Conservation (phyloP, 768 basidiomycete genomes). For the Phylloporus sp. region DNA sequence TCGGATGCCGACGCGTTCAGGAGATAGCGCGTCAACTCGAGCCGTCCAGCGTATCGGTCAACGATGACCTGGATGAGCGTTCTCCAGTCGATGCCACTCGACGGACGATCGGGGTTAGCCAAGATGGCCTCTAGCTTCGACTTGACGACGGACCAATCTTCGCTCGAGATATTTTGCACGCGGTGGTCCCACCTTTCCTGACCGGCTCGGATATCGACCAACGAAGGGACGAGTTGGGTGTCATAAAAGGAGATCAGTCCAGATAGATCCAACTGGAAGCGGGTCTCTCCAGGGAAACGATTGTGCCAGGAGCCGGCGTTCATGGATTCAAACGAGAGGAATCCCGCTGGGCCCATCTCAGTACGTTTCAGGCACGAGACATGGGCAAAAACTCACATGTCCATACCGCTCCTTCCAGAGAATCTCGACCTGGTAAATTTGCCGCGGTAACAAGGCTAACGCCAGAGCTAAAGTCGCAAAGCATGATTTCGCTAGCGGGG, state of each 20-base stretch:
- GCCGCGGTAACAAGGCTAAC: slow-evolving; percentile 20
- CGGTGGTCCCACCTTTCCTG: slow-evolving; percentile 32
- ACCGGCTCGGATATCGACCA: slow-evolving; percentile 22
- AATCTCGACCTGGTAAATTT: slow-evolving; percentile 10
- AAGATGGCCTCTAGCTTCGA: slow-evolving; percentile 6
- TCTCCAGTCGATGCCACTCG: slow-evolving; percentile 34
- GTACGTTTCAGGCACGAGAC: background rate
- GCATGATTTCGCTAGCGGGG: slow-evolving; percentile 36
- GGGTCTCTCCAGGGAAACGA: slow-evolving; percentile 33
- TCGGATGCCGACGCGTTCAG: slow-evolving; percentile 12
- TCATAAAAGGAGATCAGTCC: slow-evolving; percentile 37
- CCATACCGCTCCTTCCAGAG: no score
- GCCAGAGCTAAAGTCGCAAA: slow-evolving; percentile 31
- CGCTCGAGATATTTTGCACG: slow-evolving; percentile 18
- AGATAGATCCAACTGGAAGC: slow-evolving; percentile 31
- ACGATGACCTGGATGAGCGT: slow-evolving; percentile 26
- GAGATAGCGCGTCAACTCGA: slow-evolving; percentile 25
- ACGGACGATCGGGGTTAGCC: slow-evolving; percentile 11
- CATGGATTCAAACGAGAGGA: slow-evolving; percentile 1
- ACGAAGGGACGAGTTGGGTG: slow-evolving; percentile 26
- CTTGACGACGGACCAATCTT: slow-evolving; percentile 15
- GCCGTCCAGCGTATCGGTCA: slow-evolving; percentile 29
- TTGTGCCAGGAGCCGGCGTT: slow-evolving; percentile 30
- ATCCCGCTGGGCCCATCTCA: background rate
- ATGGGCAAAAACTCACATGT: accelerated